Conservation (phyloP, 139 green algal genomes). For the Mesotaenium endlicherianum region DNA sequence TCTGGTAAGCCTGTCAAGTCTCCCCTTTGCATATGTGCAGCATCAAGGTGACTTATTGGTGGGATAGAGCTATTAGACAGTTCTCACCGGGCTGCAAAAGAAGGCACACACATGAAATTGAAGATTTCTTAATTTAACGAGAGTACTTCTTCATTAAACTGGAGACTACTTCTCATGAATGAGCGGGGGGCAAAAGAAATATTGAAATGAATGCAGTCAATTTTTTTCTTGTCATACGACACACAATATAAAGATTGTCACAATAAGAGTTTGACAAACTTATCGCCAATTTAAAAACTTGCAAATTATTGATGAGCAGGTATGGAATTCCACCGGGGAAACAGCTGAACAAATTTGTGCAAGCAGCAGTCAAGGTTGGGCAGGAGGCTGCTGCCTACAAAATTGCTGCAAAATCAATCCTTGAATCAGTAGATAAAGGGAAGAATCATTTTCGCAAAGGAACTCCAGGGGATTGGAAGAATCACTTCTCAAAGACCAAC, state of each 20-base stretch:
- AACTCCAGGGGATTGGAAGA: constrained; percentile 17
- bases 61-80: not conserved
- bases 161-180: too few relatives aligned
- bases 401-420: not conserved
- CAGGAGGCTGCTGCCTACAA: constrained; percentile 12
- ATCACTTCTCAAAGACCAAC: constrained; percentile 12
- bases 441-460: constrained; percentile 27
- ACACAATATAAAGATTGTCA: too few relatives aligned
- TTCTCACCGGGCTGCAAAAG: too few relatives aligned
- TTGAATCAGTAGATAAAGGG: not conserved
- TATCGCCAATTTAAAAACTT: too few relatives aligned
- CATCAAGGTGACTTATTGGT: not conserved
- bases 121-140: too few relatives aligned
- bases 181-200: too few relatives aligned
- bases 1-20: not conserved
- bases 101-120: too few relatives aligned
- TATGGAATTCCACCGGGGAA: not conserved
- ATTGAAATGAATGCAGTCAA: too few relatives aligned
- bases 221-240: too few relatives aligned
- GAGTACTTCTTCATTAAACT: too few relatives aligned
- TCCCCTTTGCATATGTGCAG: not conserved
- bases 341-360: constrained; percentile 10
- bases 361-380: constrained; percentile 15
- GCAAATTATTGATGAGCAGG: too few relatives aligned
- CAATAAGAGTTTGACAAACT: too few relatives aligned